Conservation (phyloP, 345 rosid genomes). For the Heritiera fomes region DNA sequence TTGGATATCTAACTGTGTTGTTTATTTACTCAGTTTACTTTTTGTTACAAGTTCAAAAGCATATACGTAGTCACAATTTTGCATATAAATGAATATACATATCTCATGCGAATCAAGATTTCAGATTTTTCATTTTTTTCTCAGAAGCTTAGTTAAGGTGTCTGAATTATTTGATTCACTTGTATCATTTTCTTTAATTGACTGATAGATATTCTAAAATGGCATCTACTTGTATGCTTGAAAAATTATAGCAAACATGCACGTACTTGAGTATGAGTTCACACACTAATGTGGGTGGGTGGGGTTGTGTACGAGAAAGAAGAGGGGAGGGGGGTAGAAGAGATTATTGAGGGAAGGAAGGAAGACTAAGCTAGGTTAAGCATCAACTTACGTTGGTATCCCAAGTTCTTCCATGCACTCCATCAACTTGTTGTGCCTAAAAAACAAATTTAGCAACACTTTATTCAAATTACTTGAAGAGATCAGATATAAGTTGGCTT, state of each 20-base stretch:
- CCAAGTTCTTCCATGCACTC: slow-evolving; percentile 73
- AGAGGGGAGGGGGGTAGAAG: neutral
- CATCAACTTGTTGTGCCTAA: slow-evolving; percentile 76
- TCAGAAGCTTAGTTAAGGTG: neutral
- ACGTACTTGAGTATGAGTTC: neutral
- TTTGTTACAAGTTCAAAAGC: neutral
- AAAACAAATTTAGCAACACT: slow-evolving; percentile 24
- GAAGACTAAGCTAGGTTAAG: slow-evolving; percentile 8
- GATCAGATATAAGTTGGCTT: slow-evolving; percentile 5
- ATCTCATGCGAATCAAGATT: neutral
- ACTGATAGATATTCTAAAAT: neutral
- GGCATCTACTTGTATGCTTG: neutral
- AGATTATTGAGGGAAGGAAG: neutral
- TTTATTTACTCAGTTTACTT: neutral
- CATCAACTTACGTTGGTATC: slow-evolving; percentile 56
- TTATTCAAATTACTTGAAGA: slow-evolving; percentile 5
- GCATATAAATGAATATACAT: neutral
- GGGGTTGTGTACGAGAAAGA: too few relatives aligned
- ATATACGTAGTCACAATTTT: neutral
- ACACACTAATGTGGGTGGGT: too few relatives aligned
- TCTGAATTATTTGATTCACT: neutral
- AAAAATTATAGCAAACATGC: neutral
- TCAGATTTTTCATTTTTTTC: neutral
- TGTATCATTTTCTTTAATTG: neutral
- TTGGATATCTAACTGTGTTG: neutral